A percentile compares a stretch with the other conserved stretches of the same genome.
phyloP scores from a whole-genome alignment of 306 rosid genomes.

The Pterocarpus santalinus region DNA sequence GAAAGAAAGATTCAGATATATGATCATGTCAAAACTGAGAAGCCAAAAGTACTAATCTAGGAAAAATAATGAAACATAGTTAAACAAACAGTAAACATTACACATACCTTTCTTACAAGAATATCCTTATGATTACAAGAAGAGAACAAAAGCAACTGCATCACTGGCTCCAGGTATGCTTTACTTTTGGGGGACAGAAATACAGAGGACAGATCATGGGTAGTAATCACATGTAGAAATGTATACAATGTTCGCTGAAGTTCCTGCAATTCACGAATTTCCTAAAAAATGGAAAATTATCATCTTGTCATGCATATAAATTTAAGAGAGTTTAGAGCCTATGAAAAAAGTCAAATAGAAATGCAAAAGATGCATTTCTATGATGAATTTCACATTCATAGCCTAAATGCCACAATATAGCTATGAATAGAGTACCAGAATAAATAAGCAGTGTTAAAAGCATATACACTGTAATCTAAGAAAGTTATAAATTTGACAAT shows the following conservation, averaged over 20 bases:
- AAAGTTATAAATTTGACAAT: too few relatives aligned
- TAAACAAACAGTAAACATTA: slow-evolving; percentile 39
- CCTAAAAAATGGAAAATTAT: slow-evolving; percentile 51
- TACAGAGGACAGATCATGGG: slow-evolving; percentile 81
- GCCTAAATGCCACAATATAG: neutral
- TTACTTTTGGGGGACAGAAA: slow-evolving; percentile 88
- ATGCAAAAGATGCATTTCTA: slow-evolving; percentile 20
- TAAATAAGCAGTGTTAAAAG: too few relatives aligned
- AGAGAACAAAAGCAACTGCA: slow-evolving; percentile 83
- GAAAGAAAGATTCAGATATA: slow-evolving; percentile 6
- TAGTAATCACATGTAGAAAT: slow-evolving; percentile 88
- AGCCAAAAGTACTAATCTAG: neutral
- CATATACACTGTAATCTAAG: too few relatives aligned
- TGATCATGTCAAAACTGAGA: too few relatives aligned
- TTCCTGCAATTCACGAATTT: slow-evolving; percentile 95
- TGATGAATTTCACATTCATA: slow-evolving; percentile 34
- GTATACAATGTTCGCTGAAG: slow-evolving; percentile 86
- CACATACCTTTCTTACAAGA: slow-evolving; percentile 84
- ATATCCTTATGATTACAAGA: slow-evolving; percentile 92
- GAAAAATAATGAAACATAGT: slow-evolving; percentile 28
- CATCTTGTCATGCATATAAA: neutral
- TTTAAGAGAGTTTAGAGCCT: slow-evolving; percentile 3
- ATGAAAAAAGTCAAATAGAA: slow-evolving; percentile 10
- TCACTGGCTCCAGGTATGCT: slow-evolving; percentile 74
- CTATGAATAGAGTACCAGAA: neutral